These are phyloP conservation scores for Pichia sp. DNA, from an alignment of 1,139 yeast genomes.

Conservation along the genomic window DNA sequence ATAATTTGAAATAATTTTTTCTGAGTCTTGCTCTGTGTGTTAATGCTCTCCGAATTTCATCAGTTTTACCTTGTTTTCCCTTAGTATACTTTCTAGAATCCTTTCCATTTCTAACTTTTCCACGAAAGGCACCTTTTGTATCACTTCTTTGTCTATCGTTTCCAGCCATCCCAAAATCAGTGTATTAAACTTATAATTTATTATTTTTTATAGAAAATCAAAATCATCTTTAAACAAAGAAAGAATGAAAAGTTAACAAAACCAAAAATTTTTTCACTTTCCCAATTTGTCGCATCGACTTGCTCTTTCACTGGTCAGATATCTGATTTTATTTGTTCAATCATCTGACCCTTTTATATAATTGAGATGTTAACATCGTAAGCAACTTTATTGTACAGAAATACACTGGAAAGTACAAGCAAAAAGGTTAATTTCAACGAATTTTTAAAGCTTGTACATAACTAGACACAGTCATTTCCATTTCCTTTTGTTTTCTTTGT, in stretches of 20 bases:
- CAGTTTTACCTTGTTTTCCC: conserved; percentile 27
- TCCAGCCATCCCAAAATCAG: not conserved
- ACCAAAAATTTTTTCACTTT: conserved; percentile 1
- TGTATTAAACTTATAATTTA: no score
- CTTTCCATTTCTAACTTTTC: no score
- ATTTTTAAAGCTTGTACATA: no score
- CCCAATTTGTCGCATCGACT: not conserved
- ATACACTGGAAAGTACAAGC: no score
- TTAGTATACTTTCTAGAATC: conserved; percentile 16
- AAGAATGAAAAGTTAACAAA: not conserved
- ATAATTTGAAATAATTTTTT: conserved; percentile 72
- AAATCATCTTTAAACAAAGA: not conserved
- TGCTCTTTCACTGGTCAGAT: not conserved
- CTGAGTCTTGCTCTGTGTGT: conserved; percentile 78
- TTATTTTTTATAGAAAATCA: no score
- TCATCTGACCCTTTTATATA: no score
- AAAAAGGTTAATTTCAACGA: no score
- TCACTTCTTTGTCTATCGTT: not conserved
- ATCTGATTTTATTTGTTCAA: not conserved
- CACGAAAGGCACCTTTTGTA: no score
- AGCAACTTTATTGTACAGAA: no score
- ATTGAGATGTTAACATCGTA: no score
- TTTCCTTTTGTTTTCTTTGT: no score
- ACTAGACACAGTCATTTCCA: no score
- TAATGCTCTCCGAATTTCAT: conserved; percentile 69